Evolutionary conservation across 805 yeast species (phyloP).

Genomic region (Vanderwaltozyma polyspora): DNA sequence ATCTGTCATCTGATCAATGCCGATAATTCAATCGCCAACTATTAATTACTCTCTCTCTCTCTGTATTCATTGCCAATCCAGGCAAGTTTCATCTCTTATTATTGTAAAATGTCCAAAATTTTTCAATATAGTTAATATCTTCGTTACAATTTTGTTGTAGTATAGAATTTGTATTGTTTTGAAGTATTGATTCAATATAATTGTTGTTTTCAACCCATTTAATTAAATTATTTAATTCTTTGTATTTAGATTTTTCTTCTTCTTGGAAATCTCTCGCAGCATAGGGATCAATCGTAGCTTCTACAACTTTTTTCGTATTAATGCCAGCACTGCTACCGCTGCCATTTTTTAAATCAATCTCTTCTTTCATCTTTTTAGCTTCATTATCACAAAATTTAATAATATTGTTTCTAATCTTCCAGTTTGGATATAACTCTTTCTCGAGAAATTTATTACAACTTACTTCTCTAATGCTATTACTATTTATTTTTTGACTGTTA

Average conservation of each 20-base stretch:
- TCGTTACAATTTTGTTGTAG: constrained; percentile 30
- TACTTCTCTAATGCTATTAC: constrained; percentile 5
- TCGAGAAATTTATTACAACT: constrained; percentile 31
- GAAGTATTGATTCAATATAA: constrained; percentile 32
- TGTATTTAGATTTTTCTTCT: constrained; percentile 21
- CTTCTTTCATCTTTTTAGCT: constrained; percentile 22
- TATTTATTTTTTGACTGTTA: not conserved
- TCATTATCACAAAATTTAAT: constrained; percentile 34
- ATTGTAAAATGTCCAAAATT: constrained; percentile 8
- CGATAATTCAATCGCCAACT: too few relatives aligned
- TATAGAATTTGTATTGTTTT: constrained; percentile 26
- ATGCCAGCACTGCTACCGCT: constrained; percentile 8
- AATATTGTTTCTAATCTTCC: constrained; percentile 33
- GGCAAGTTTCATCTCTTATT: too few relatives aligned
- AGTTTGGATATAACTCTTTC: constrained; percentile 33
- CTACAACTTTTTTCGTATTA: constrained; percentile 12
- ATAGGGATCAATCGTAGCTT: constrained; percentile 39
- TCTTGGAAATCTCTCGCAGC: constrained; percentile 31
- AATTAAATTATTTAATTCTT: constrained; percentile 20
- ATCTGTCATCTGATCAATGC: too few relatives aligned
- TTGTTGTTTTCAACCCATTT: constrained; percentile 32
- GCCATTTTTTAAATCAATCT: constrained; percentile 15
- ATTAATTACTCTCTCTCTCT: too few relatives aligned
- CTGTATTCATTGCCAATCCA: too few relatives aligned
- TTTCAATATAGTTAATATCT: constrained; percentile 16